Percentiles rank a stretch among this genome's conserved stretches.
Evolutionary conservation across 371 early-diverging fungal species (phyloP).

Genomic region (Chytridium lagenaria): DNA sequence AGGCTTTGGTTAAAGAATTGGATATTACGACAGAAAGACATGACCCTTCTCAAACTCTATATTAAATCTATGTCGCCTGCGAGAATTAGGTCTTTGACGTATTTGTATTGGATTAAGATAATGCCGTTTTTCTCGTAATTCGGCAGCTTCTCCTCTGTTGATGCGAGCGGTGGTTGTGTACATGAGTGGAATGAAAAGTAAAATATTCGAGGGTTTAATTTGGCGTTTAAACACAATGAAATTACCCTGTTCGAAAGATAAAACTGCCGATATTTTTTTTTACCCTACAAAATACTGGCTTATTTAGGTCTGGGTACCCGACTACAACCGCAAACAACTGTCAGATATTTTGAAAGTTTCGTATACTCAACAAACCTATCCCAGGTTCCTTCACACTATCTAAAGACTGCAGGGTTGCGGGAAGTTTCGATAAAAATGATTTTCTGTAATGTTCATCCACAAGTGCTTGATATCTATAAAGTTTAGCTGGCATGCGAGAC

Average conservation of each 20-base stretch:
- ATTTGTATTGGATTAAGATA: slow-evolving; percentile 9
- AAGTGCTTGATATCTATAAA: slow-evolving; percentile 3
- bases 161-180: too few species aligned
- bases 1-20: slow-evolving; percentile 1
- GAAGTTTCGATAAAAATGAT: neutral
- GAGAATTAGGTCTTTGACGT: neutral
- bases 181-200: neutral
- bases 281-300: neutral
- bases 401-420: neutral
- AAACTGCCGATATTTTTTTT: neutral
- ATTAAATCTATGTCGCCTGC: slow-evolving; percentile 8
- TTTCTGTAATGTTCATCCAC: neutral
- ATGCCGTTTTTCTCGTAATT: neutral
- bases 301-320: neutral
- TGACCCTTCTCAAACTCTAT: neutral
- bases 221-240: neutral
- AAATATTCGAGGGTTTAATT: neutral
- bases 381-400: neutral
- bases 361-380: neutral
- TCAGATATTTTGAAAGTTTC: neutral
- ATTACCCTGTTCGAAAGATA: neutral
- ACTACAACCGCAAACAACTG: neutral
- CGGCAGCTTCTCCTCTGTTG: neutral
- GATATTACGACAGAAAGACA: neutral
- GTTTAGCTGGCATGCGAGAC: neutral